Base-by-base conservation (phyloP, 345 rosid genomes). In the Populus deltoides region DNA sequence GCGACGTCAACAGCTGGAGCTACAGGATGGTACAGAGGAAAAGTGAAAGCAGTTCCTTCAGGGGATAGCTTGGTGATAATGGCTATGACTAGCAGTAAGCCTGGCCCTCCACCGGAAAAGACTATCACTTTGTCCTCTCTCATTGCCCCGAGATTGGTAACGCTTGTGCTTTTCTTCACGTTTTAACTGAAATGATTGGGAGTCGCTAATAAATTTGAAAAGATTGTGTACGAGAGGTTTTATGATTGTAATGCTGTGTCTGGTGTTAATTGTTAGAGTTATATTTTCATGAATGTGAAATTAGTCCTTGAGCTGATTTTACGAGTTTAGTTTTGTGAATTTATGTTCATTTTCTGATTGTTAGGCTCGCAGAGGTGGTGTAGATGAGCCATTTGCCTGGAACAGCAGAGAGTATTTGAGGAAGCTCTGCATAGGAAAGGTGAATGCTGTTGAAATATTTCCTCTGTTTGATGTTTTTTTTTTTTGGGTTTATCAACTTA, bases 391-490 rank as follows among this genome's bases (percentile, higher is more conserved):
- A 20, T 96, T 93, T 83, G 99, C 99, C 61, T 96, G 99, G 99
- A 92, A 89, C 70, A 93, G 98, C 87, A 90, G 94, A 76, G 98
- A 96, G 78, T 92, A 74, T 86, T 83, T 96, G 79, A 91, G 99
- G 85, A 92, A 92, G 90, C 93, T 92, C 75, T 94, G 98, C 89
- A 89, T 97, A 13, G 99, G 99, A 72, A 89, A 97, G 99, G 99
- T 97, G 70, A 72, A 72, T 53, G 49, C 45, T 72, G 51, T 31
- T 9, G 20, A 51, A 35, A 63, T 15, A 9, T 68, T 2, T 74
- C 66, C 7, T 10, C 4, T 57, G n/a, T 57, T 10, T 31, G 18
- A 4, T 67, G 53, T 18, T 38, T 55, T 55, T 7, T 49, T 51
- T 8, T 8, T 8, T 55, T n/a, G n/a, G 24, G 24, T 22, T 22